Base-by-base conservation (phyloP, 2,329 filamentous ascomycete genomes). In the Cercospora sp. region DNA sequence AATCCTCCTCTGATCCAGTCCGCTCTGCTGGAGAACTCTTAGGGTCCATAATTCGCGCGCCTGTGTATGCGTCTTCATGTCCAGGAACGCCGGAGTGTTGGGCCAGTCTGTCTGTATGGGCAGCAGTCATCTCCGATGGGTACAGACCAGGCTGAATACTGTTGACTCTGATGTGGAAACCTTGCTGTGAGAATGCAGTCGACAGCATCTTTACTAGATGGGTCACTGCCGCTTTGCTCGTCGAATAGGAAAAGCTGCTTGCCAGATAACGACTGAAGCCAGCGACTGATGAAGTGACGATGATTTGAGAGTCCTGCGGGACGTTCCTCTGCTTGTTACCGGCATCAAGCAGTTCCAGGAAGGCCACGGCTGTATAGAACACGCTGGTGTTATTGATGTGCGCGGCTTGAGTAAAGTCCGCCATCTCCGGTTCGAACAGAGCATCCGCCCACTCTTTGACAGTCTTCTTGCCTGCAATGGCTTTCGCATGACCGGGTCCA, bases 1-100 rank as follows among this genome's bases (percentile, higher is more conserved):
- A 87, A 73, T 91, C 89, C 72, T 87, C 79, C 67, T 87, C 84
- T 53, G 85, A 83, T 1, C 89, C 89, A 69, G 86, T 82, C 57
- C 89, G 82, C 48, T 84, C 84, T n/a, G 88, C 79, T 0, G 89
- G 89, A 53, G 89, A 82, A 76, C 31, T 80, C 45, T 73, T 71
- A 78, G 12, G 75, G 72, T 68, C 60, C 74, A 76, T 75, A 83
- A 88, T 16, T 85, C 84, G 76, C 86, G 91, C 66, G 88, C 84
- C 87, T 63, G 26, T 69, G 45, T 74, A 77, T 9, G 73, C 75
- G 16, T 63, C 69, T 18, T 73, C 70, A 42, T 76, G 73, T 2
- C 71, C 72, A n/a, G 66, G 55, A 4, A 71, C 57, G 4, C 71
- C 71, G 2, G 45, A 58, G 63, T 73, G 75, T 48, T 71, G 68